Conservation (phyloP, 129 eudicot genomes). For the Rutidosis leptorrhynchoides region DNA sequence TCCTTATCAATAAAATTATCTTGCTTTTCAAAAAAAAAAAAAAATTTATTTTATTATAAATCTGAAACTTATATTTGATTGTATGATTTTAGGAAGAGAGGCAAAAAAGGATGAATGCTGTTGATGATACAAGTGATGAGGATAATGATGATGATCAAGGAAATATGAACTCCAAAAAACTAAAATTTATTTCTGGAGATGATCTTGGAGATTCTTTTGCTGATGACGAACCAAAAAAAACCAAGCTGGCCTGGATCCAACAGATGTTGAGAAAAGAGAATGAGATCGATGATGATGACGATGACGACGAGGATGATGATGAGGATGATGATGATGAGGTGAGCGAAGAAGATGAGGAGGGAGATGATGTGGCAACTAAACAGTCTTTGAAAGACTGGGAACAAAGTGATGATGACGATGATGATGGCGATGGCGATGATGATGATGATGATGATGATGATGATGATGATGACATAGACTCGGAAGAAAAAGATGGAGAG, state of each 20-base stretch:
- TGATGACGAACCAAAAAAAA: constrained; percentile 44
- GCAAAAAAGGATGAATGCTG: constrained; percentile 73
- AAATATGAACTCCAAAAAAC: constrained; percentile 28
- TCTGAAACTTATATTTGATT: constrained; percentile 19
- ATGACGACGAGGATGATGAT: constrained; percentile 43
- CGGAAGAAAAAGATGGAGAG: constrained; percentile 19
- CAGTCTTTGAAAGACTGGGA: constrained; percentile 87
- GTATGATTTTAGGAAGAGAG: constrained; percentile 62
- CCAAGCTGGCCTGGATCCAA: constrained; percentile 64
- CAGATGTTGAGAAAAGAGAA: constrained; percentile 50
- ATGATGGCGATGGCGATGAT: too few species aligned
- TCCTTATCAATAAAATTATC: too few species aligned
- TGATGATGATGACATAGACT: constrained; percentile 33
- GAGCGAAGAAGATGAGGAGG: constrained; percentile 34
- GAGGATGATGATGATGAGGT: constrained; percentile 41
- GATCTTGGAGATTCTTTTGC: constrained; percentile 92
- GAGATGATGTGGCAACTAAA: constrained; percentile 28
- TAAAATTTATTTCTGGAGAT: constrained; percentile 76
- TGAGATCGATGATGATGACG: constrained; percentile 46
- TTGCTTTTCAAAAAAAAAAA: too few species aligned
- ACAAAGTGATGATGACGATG: constrained; percentile 79
- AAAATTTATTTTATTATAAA: background rate
- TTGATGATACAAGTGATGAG: constrained; percentile 70
- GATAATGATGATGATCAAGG: constrained; percentile 55
- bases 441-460: constrained; percentile 36